Evolutionary conservation across 1,284 basidiomycete species (phyloP).

Genomic region (Cryptococcus amylolentus): DNA sequence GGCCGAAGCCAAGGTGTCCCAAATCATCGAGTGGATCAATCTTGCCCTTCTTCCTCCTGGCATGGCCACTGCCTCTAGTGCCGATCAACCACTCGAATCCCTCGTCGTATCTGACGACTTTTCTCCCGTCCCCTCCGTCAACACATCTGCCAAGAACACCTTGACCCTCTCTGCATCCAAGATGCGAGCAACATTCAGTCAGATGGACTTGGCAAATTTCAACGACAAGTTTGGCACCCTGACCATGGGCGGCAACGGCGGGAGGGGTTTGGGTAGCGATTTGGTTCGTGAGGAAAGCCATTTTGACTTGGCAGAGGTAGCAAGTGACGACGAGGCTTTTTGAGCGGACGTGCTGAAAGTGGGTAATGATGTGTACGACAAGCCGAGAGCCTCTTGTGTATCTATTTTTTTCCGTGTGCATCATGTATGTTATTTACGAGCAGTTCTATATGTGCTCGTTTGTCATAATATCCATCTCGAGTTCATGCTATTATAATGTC

Average conservation of each 20-base stretch:
- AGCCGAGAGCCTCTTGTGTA: no score
- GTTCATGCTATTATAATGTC: no score
- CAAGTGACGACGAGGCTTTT: conserved; percentile 16
- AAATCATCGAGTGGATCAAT: conserved; percentile 44
- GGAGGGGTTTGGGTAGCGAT: conserved; percentile 7
- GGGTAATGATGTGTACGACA: background rate
- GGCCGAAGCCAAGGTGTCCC: conserved; percentile 39
- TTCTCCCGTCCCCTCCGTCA: conserved; percentile 7
- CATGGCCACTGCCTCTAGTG: background rate
- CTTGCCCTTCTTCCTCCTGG: conserved; percentile 17
- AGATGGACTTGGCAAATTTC: conserved; percentile 33
- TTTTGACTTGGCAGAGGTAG: conserved; percentile 26
- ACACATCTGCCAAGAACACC: conserved; percentile 13
- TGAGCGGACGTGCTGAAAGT: background rate
- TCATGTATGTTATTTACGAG: no score
- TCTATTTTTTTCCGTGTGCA: no score
- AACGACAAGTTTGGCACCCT: conserved; percentile 30
- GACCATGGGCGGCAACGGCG: conserved; percentile 15
- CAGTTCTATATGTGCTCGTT: no score
- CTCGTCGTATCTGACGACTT: conserved; percentile 24
- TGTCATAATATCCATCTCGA: no score
- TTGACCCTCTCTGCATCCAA: conserved; percentile 25
- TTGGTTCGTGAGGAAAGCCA: conserved; percentile 36
- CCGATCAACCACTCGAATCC: conserved; percentile 7
- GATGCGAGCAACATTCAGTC: conserved; percentile 31